Base-by-base conservation (phyloP, 192 early-diverging fungal species). In the Backusella australiensis region DNA sequence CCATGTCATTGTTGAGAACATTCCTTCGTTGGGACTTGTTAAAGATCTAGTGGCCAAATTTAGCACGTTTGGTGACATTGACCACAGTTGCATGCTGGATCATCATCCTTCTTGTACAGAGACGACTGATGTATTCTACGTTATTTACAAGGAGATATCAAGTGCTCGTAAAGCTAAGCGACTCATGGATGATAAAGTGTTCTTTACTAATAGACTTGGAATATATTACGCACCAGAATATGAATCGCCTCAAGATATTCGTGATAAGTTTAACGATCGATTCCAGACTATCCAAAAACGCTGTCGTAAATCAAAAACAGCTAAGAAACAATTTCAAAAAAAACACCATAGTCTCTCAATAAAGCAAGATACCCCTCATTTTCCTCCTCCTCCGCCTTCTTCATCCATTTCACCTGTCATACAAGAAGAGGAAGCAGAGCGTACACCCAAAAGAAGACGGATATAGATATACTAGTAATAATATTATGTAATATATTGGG, bases 181-280 rank as follows among this genome's bases (percentile, higher is more conserved):
- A 26, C 75, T 80, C 36, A 42, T 83, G 67, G 83, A 86, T 36
- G 83, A 86, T 72, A 76, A 77, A 17, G 23, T 69, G 11, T 86
- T 86, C 19, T 84, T 76, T 75, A 52, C 73, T 35, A 75, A 76
- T 49, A 69, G 53, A n/a, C 34, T 86, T n/a, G 67, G 59, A 69
- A 78, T 86, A 32, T 69, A 73, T 14, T 86, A 86, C 77, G 76
- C 56, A 29, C 83, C 83, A 19, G 78, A 86, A 38, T 80, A 75
- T 67, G 85, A 86, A 65, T 78, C 80, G 1, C 38, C 82, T 19
- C 71, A 86, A 44, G 85, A 86, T 76, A 77, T 81, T n/a, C 77
- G 85, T 36, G 34, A 52, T 35, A 86, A 86, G 74, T 74, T 86
- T 34, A 59, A 72, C 0, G 78, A 86, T 34, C 77, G 85, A 71